Conservation (phyloP, 495 filamentous ascomycete species). For the Penicillium cosmopolitanum region DNA sequence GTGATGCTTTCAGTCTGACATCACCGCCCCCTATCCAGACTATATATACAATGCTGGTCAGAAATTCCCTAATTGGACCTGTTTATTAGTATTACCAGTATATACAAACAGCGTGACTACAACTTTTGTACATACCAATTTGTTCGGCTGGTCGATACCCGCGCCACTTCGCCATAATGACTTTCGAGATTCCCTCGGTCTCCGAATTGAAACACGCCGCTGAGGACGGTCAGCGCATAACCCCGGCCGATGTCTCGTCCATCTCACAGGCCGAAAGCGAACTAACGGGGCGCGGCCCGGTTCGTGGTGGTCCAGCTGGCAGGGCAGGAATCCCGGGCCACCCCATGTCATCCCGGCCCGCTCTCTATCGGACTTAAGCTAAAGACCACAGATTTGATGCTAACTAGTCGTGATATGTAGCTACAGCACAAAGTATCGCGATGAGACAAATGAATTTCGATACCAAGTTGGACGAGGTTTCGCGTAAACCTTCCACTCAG, state of each 20-base stretch:
- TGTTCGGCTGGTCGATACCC: background rate
- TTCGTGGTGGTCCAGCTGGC: constrained; percentile 60
- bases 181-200: constrained; percentile 31
- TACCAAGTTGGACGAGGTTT: constrained; percentile 36
- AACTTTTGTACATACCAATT: background rate
- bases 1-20: constrained; percentile 36
- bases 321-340: constrained; percentile 8
- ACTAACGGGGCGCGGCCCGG: constrained; percentile 49
- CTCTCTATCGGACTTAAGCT: background rate
- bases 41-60: constrained; percentile 12
- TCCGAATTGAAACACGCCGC: constrained; percentile 41
- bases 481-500: constrained; percentile 35
- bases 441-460: constrained; percentile 46
- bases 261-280: constrained; percentile 43
- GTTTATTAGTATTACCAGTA: background rate
- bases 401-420: constrained; percentile 13
- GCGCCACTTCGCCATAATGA: constrained; percentile 13
- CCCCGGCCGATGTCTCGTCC: constrained; percentile 35
- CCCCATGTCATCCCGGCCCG: too few relatives aligned
- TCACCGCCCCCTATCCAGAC: constrained; percentile 19
- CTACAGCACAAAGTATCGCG: constrained; percentile 38
- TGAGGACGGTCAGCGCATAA: constrained; percentile 40
- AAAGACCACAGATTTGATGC: background rate
- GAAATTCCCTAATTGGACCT: background rate
- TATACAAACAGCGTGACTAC: background rate